Evolutionary conservation across 768 basidiomycete genomes (phyloP).

Genomic region (Lactifluus rugatus): DNA sequence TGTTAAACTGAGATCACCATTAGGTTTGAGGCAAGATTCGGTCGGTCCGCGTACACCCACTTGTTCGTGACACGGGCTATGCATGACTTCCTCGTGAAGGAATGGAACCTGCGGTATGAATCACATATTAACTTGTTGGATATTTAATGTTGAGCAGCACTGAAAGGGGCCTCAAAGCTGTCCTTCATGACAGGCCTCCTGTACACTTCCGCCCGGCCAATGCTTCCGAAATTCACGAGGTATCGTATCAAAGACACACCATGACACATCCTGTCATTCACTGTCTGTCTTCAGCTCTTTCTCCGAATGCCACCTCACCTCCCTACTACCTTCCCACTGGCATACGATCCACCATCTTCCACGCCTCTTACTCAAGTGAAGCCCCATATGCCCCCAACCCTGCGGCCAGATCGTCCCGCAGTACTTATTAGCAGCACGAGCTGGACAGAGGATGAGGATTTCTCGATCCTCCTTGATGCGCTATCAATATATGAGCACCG

Average conservation of each 20-base stretch:
- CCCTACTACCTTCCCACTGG: slow-evolving; percentile 40
- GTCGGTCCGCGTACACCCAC: slow-evolving; percentile 75
- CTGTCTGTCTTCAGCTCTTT: slow-evolving; percentile 35
- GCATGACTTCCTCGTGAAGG: slow-evolving; percentile 53
- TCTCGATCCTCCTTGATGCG: slow-evolving; percentile 70
- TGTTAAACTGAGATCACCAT: background rate
- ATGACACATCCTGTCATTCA: slow-evolving; percentile 13
- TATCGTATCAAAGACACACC: slow-evolving; percentile 23
- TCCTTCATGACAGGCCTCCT: slow-evolving; percentile 88
- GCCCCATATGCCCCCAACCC: slow-evolving; percentile 42
- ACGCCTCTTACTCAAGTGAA: slow-evolving; percentile 23
- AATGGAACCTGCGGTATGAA: slow-evolving; percentile 72
- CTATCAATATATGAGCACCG: slow-evolving; percentile 58
- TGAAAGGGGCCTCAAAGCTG: slow-evolving; percentile 61
- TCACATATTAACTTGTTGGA: background rate
- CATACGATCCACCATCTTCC: slow-evolving; percentile 26
- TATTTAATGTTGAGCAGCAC: background rate
- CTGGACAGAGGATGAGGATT: slow-evolving; percentile 98
- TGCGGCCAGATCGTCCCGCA: slow-evolving; percentile 69
- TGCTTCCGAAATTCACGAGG: slow-evolving; percentile 68
- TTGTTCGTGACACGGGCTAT: slow-evolving; percentile 90
- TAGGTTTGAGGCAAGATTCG: slow-evolving; percentile 83
- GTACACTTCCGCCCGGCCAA: slow-evolving; percentile 66
- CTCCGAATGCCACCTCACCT: slow-evolving; percentile 41
- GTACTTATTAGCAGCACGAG: slow-evolving; percentile 87